phyloP scores from a whole-genome alignment of 139 green algal genomes.

The Chlorella sp. region DNA sequence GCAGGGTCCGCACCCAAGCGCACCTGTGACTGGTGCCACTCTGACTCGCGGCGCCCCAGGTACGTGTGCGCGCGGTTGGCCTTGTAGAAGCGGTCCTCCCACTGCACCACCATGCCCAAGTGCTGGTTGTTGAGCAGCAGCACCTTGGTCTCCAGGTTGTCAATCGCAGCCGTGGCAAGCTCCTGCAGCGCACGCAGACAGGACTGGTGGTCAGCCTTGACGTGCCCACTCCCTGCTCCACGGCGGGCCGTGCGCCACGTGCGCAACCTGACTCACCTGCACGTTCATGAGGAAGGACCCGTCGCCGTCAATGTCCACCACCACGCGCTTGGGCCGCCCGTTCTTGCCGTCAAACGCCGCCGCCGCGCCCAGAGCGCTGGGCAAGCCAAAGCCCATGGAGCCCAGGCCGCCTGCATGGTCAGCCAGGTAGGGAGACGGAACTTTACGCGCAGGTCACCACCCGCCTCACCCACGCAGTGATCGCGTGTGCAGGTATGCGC shows the following conservation, averaged over 20 bases:
- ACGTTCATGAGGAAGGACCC: conserved; percentile 98
- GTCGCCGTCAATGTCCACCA: conserved; percentile 98
- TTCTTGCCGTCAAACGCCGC: conserved; percentile 77
- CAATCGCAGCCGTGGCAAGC: conserved; percentile 89
- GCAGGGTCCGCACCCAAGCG: no score
- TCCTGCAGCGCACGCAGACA: conserved; percentile 55
- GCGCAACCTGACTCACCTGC: conserved; percentile 35
- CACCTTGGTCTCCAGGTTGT: conserved; percentile 92
- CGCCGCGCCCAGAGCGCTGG: conserved; percentile 85
- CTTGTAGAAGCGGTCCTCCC: conserved; percentile 99
- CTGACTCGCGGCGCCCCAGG: conserved; percentile 73
- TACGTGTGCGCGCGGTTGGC: conserved; percentile 98
- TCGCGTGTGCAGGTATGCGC: no score
- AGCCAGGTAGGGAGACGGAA: no score
- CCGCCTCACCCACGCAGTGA: no score
- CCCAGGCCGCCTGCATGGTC: conserved; percentile 85
- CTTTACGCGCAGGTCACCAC: no score
- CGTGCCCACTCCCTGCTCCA: neutral
- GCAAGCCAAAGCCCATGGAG: conserved; percentile 98
- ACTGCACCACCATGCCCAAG: conserved; percentile 99
- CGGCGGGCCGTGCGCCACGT: no score
- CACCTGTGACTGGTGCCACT: conserved; percentile 49
- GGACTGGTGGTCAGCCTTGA: neutral
- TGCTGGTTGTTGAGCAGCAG: conserved; percentile 99
- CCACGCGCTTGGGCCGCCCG: conserved; percentile 39